These are phyloP conservation scores for Lyophyllum decastes DNA, from an alignment of 768 basidiomycete genomes.

Conservation along the genomic window DNA sequence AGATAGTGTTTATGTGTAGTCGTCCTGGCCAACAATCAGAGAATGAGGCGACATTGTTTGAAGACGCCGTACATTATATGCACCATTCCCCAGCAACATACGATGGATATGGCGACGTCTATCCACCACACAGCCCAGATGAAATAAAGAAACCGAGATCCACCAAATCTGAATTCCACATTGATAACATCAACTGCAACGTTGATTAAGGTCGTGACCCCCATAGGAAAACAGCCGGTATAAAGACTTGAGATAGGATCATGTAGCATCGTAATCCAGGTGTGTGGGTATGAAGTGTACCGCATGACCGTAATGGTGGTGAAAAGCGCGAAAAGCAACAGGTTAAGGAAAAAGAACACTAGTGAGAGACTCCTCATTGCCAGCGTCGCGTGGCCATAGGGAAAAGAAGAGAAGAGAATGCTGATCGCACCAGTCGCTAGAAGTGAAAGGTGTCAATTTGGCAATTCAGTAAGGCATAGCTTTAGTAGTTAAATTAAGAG, in stretches of 20 bases:
- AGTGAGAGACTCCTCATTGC: constrained; percentile 34
- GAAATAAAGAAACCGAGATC: constrained; percentile 46
- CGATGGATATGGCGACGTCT: constrained; percentile 49
- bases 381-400: constrained; percentile 46
- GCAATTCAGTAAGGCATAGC: too few species aligned
- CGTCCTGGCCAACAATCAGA: constrained; percentile 39
- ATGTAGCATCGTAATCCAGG: constrained; percentile 46
- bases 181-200: constrained; percentile 40
- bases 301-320: constrained; percentile 37
- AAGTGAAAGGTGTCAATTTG: background rate
- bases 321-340: constrained; percentile 47
- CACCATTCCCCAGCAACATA: constrained; percentile 62
- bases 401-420: constrained; percentile 57
- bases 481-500: too few species aligned
- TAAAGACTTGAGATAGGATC: constrained; percentile 55
- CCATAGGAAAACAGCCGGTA: constrained; percentile 49
- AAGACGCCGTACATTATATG: constrained; percentile 61
- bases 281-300: constrained; percentile 39
- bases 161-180: constrained; percentile 46
- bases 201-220: constrained; percentile 51
- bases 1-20: constrained; percentile 56
- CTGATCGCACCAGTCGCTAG: constrained; percentile 53
- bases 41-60: background rate
- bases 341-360: constrained; percentile 35
- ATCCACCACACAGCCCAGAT: constrained; percentile 70